Percentiles rank a stretch among this genome's conserved stretches.
Evolutionary conservation across 139 green algal species (phyloP).

Genomic region (Coelastrella sp.): DNA sequence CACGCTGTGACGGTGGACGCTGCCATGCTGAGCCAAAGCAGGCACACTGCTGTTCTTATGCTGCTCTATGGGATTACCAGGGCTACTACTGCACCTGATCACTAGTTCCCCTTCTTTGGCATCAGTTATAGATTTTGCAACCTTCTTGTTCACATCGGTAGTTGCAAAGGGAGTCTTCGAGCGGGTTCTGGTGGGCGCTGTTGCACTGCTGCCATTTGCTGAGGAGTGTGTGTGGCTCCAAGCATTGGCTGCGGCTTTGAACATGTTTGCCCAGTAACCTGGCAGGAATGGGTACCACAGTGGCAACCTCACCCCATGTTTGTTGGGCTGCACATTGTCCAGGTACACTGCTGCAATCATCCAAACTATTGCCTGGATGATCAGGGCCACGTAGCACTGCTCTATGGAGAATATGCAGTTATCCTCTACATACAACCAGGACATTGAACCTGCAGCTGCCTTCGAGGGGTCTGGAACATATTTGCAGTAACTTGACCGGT

Average conservation of each 20-base stretch:
- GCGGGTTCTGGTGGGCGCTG: background rate
- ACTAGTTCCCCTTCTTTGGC: constrained; percentile 3
- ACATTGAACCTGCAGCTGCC: background rate
- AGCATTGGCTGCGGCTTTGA: background rate
- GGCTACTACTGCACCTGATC: constrained; percentile 33
- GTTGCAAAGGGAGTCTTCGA: constrained; percentile 20
- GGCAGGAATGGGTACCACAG: constrained; percentile 67
- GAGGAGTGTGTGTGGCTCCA: background rate
- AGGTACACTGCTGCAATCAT: constrained; percentile 81
- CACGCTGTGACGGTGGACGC: constrained; percentile 16
- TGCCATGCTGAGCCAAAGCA: background rate
- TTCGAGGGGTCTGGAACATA: constrained; percentile 26
- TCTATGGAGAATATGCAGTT: constrained; percentile 75
- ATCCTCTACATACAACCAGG: constrained; percentile 59
- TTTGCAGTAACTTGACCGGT: constrained; percentile 76
- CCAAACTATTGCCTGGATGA: constrained; percentile 66
- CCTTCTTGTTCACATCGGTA: constrained; percentile 13
- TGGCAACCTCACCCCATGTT: constrained; percentile 44
- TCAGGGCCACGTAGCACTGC: constrained; percentile 61
- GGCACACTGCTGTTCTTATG: background rate
- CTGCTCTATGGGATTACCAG: constrained; percentile 2
- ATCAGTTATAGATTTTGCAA: constrained; percentile 21
- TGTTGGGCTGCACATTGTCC: constrained; percentile 82
- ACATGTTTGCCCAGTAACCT: constrained; percentile 54
- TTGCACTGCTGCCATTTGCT: background rate